Evolutionary conservation across 805 yeast species (phyloP).

Genomic region (Kazachstania viticola): DNA sequence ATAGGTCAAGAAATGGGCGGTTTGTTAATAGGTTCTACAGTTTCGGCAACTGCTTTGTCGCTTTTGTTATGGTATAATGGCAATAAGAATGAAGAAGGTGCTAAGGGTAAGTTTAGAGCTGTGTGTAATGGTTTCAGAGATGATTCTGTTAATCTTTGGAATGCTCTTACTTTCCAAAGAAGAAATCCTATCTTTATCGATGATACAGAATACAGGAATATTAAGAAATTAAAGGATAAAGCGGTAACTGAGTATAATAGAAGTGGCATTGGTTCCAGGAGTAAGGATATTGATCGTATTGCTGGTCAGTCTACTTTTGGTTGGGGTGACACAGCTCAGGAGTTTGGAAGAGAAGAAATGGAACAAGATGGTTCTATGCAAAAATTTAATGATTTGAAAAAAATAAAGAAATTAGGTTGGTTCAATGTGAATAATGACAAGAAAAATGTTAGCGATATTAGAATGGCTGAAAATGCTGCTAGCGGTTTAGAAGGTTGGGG

Average conservation of each 20-base stretch:
- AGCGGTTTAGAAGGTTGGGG: slow-evolving; percentile 37
- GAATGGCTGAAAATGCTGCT: slow-evolving; percentile 27
- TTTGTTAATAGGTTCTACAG: too few species aligned
- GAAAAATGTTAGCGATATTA: too few species aligned
- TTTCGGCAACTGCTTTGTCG: too few species aligned
- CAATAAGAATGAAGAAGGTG: too few species aligned
- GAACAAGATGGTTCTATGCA: slow-evolving; percentile 1
- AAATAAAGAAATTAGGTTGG: slow-evolving; percentile 29
- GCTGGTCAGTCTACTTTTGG: slow-evolving; percentile 31
- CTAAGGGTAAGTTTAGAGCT: neutral
- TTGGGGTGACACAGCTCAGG: slow-evolving; percentile 37
- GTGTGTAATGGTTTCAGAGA: slow-evolving; percentile 10
- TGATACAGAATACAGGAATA: slow-evolving; percentile 19
- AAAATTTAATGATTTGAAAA: slow-evolving; percentile 25
- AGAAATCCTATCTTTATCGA: slow-evolving; percentile 9
- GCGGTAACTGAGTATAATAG: slow-evolving; percentile 22
- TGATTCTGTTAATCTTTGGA: slow-evolving; percentile 2
- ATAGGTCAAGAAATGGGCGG: too few species aligned
- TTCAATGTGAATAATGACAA: slow-evolving; percentile 14
- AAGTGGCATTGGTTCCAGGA: too few species aligned
- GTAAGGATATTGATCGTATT: slow-evolving; percentile 14
- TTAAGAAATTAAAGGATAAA: slow-evolving; percentile 20
- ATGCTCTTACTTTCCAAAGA: neutral
- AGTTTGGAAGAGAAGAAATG: slow-evolving; percentile 27
- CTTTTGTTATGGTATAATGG: too few species aligned